Base-by-base conservation (phyloP, 1,139 yeast genomes). In the Nakaseomyces sp. region DNA sequence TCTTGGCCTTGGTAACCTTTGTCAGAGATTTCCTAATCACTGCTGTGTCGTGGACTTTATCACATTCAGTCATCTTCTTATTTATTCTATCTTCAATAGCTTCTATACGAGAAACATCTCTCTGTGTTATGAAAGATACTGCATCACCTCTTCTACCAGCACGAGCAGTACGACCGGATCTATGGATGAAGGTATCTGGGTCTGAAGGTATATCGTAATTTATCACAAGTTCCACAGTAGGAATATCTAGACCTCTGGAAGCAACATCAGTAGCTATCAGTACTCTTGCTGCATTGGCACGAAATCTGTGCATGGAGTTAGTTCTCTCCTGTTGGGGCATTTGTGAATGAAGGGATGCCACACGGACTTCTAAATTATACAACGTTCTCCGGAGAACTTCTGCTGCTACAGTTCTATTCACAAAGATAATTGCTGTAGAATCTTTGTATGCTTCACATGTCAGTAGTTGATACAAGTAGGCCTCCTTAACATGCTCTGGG, bases 91-190 rank as follows among this genome's bases (percentile, higher is more conserved):
- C 85, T 63, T 91, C 99, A 45, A 91, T 91, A 7, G 91, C 81
- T 52, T 85, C 76, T 9, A 91, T 75, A 56, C 97, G 73, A 22
- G 72, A 74, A 15, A 91, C 81, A 58, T 91, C 98, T 47, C 82
- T 78, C 56, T 89, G 96, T 1, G 95, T 77, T 5, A 91, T 82
- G 47, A 91, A 73, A 12, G 93, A 77, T 3, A 82, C 63, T 16
- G 81, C 70, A 50, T 74, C 80, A 61, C 91, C 91, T 44, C 70
- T 69, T 56, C 94, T 73, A 5, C 97, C 97, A 3, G 98, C 98
- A 74, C 99, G 84, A n/a, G 98, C 99, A 16, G 98, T 91, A 78
- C 99, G 87, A 73, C 99, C 99, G n/a, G 89, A 95, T 63, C 99
- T 73, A 67, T 91, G 99, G 46, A 91, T 86, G 58, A 84, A 93